Evolutionary conservation across 805 yeast species (phyloP).

Genomic region (Wickerhamia fluorescens): DNA sequence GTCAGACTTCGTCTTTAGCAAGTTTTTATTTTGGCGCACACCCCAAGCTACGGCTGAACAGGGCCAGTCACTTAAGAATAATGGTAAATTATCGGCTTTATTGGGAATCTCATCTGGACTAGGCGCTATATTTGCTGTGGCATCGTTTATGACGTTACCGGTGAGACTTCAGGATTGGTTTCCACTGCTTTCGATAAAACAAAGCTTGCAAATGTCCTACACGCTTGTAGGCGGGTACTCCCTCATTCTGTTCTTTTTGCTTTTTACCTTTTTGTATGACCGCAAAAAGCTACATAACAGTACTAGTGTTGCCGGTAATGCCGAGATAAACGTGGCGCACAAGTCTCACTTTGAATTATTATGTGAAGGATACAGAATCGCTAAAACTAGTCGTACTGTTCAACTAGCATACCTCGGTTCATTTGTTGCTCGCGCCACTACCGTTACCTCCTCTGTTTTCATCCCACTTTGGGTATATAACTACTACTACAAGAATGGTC

Average conservation of each 20-base stretch:
- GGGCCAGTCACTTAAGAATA: too few species aligned
- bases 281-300: slow-evolving; percentile 13
- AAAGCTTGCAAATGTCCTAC: slow-evolving; percentile 44
- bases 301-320: background rate
- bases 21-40: slow-evolving; percentile 21
- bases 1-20: slow-evolving; percentile 31
- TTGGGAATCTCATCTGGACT: slow-evolving; percentile 58
- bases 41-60: background rate
- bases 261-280: slow-evolving; percentile 42
- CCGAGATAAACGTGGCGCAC: background rate
- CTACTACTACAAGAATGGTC: slow-evolving; percentile 45
- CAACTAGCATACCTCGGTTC: slow-evolving; percentile 50
- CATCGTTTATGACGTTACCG: slow-evolving; percentile 51
- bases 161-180: slow-evolving; percentile 35
- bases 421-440: slow-evolving; percentile 56
- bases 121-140: slow-evolving; percentile 62
- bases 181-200: slow-evolving; percentile 29
- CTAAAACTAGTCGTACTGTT: slow-evolving; percentile 5
- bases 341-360: slow-evolving; percentile 1
- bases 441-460: slow-evolving; percentile 52
- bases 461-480: slow-evolving; percentile 58
- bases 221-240: slow-evolving; percentile 39
- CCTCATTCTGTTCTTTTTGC: slow-evolving; percentile 27
- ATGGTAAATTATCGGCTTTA: slow-evolving; percentile 52
- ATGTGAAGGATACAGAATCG: slow-evolving; percentile 7